Evolutionary conservation across 129 eudicot species (phyloP).

Genomic region (Flaveria brownii): DNA sequence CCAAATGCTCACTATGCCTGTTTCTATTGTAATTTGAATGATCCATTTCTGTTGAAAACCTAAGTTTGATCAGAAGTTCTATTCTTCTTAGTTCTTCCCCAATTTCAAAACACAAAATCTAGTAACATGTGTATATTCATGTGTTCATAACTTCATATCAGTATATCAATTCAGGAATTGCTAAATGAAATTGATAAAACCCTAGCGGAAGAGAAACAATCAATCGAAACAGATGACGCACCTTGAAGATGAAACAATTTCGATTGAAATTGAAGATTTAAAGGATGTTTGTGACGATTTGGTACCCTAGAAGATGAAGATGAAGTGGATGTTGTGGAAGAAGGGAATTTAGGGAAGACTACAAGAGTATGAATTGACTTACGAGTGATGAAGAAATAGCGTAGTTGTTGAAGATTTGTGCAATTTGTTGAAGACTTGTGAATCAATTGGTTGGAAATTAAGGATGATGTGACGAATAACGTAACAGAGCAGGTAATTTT

Average conservation of each 20-base stretch:
- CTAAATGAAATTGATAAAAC: neutral
- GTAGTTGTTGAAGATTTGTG: slow-evolving; percentile 4
- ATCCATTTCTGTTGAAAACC: slow-evolving; percentile 47
- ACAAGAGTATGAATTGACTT: slow-evolving; percentile 10
- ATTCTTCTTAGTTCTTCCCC: neutral
- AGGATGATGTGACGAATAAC: neutral
- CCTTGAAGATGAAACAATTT: neutral
- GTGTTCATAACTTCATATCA: no score
- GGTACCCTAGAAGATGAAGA: neutral
- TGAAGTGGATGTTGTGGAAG: neutral
- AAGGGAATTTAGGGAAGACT: neutral
- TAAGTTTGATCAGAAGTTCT: slow-evolving; percentile 7
- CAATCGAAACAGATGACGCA: neutral
- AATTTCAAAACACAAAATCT: neutral
- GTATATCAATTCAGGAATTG: no score
- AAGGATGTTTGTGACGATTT: neutral
- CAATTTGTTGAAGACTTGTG: neutral
- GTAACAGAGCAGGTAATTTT: slow-evolving; percentile 23
- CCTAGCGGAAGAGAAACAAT: neutral
- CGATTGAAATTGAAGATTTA: neutral
- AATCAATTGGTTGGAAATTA: neutral
- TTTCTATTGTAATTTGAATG: slow-evolving; percentile 58
- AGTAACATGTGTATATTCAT: neutral
- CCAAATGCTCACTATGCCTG: slow-evolving; percentile 61
- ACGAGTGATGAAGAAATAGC: neutral